Percentiles rank a stretch among this genome's conserved stretches.
Conservation (phyloP, 2,329 filamentous ascomycete genomes). For the Calonectria pteridis region DNA sequence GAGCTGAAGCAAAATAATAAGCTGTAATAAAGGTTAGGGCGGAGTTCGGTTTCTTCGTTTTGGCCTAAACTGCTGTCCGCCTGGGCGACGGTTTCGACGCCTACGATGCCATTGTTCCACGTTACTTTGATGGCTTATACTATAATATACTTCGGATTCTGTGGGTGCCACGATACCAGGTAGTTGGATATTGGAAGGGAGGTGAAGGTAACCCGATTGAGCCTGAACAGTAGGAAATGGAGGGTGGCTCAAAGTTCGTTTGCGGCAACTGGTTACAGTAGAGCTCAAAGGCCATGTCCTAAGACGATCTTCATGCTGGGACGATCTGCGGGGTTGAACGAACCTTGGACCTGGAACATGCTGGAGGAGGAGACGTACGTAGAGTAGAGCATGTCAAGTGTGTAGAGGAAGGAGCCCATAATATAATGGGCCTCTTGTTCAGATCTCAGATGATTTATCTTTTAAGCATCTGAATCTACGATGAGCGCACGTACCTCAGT, state of each 20-base stretch:
- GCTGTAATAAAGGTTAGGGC: conserved; percentile 27
- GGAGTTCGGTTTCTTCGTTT: neutral
- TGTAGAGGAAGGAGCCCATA: conserved; percentile 12
- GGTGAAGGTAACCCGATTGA: conserved; percentile 21
- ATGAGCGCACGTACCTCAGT: conserved; percentile 31
- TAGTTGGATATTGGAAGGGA: conserved; percentile 26
- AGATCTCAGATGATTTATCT: conserved; percentile 29
- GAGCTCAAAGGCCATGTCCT: neutral
- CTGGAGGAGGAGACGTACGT: conserved; percentile 5
- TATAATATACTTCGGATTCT: conserved; percentile 20
- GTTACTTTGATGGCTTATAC: conserved; percentile 10
- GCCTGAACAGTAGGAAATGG: conserved; percentile 16
- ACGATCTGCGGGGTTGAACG: conserved; percentile 12
- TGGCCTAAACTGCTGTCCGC: neutral
- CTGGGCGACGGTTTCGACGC: neutral
- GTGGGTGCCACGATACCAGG: conserved; percentile 25
- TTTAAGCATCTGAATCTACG: conserved; percentile 27
- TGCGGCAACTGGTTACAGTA: neutral
- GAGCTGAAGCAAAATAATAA: conserved; percentile 13
- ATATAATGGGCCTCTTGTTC: conserved; percentile 27
- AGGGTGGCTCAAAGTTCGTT: conserved; percentile 18
- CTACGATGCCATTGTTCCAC: conserved; percentile 19
- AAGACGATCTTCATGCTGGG: conserved; percentile 16
- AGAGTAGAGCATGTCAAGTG: neutral
- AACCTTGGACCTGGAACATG: conserved; percentile 13